Evolutionary conservation across 1,139 yeast genomes (phyloP).

Genomic region (Hyphopichia khmerensis): DNA sequence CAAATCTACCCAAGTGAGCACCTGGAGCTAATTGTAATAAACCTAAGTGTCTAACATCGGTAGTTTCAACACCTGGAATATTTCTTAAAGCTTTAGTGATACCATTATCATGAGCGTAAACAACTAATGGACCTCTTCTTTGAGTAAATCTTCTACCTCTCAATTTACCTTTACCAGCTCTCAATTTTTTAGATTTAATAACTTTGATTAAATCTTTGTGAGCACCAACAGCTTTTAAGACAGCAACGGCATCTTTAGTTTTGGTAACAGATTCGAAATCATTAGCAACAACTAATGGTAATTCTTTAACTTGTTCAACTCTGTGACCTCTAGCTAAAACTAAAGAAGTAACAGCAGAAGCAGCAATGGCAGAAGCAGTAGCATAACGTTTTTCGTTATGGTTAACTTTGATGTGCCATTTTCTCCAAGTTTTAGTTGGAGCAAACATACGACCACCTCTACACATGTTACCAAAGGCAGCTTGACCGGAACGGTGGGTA

Average conservation of each 20-base stretch:
- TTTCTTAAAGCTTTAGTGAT: constrained; percentile 98
- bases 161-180: constrained; percentile 99
- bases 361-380: constrained; percentile 99
- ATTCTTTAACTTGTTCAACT: constrained; percentile 97
- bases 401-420: constrained; percentile 99
- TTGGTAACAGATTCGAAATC: constrained; percentile 90
- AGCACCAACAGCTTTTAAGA: constrained; percentile 98
- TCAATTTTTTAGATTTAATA: constrained; percentile 95
- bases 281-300: constrained; percentile 95
- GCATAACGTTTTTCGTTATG: constrained; percentile 99
- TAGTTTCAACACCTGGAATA: constrained; percentile 99
- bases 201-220: constrained; percentile 98
- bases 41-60: constrained; percentile 89
- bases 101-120: constrained; percentile 98
- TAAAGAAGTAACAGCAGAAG: constrained; percentile 97
- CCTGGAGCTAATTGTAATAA: constrained; percentile 99
- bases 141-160: constrained; percentile 99
- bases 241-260: constrained; percentile 99
- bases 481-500: constrained; percentile 99
- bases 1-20: constrained; percentile 99
- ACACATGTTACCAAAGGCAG: constrained; percentile 99
- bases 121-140: constrained; percentile 99
- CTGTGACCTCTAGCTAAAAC: constrained; percentile 99
- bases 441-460: constrained; percentile 99
- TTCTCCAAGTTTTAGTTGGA: constrained; percentile 99